phyloP scores from a whole-genome alignment of 73 alveolate genomes.

The Tetrahymena borealis region DNA sequence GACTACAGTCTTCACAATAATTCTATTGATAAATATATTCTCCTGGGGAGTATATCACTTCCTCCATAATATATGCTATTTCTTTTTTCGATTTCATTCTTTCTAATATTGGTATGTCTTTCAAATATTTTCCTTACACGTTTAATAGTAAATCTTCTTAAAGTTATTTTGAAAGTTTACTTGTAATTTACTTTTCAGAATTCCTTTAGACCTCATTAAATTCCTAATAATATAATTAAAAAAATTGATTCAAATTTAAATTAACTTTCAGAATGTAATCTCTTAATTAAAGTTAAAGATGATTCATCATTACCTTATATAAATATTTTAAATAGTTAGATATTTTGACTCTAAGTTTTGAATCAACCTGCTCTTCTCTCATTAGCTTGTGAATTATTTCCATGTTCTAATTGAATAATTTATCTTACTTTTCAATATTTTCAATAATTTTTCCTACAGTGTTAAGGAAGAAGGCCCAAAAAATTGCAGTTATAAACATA shows the following conservation, averaged over 20 bases:
- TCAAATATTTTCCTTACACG: slow-evolving; percentile 58
- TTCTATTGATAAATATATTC: slow-evolving; percentile 57
- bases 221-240: slow-evolving; percentile 12
- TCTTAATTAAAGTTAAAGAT: neutral
- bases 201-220: slow-evolving; percentile 58
- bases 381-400: slow-evolving; percentile 60
- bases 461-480: slow-evolving; percentile 76
- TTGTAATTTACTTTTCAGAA: slow-evolving; percentile 47
- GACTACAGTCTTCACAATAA: slow-evolving; percentile 51
- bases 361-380: slow-evolving; percentile 52
- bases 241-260: neutral
- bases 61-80: slow-evolving; percentile 45
- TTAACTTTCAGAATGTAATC: neutral
- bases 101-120: slow-evolving; percentile 47
- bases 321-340: slow-evolving; percentile 69
- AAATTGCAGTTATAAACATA: slow-evolving; percentile 69
- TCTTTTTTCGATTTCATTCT: slow-evolving; percentile 42
- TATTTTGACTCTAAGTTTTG: slow-evolving; percentile 58
- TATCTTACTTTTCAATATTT: slow-evolving; percentile 43
- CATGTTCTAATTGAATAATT: slow-evolving; percentile 59
- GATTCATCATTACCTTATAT: slow-evolving; percentile 10
- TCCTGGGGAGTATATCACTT: slow-evolving; percentile 64
- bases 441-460: slow-evolving; percentile 71
- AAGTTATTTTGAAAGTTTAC: slow-evolving; percentile 53
- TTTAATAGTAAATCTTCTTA: slow-evolving; percentile 51